Evolutionary conservation across 1,284 basidiomycete species (phyloP), one percentile per base, ranked within the genome.

Genomic region (Sporisorium reilianum): DNA sequence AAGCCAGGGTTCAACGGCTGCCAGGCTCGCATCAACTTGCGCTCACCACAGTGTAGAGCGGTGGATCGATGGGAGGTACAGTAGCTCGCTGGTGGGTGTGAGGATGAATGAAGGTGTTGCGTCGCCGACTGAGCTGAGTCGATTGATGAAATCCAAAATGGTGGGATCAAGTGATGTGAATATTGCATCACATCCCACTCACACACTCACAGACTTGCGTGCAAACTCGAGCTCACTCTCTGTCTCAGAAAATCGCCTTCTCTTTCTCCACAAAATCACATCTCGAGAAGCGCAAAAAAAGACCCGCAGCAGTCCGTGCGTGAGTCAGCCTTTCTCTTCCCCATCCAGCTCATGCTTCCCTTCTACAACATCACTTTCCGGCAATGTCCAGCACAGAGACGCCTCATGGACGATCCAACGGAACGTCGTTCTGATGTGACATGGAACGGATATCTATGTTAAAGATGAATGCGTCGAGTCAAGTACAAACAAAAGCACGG

Each of bases 251-350:
- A 38, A 38, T 18, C 36, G 14, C 22, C 5, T 14, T 26, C 20
- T 11, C 8, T 45, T 16, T 25, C 55, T 58, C 55, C 55, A 57
- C 55, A 58, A 50, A 58, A 50, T 42, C 45, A 49, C 38, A 58
- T 7, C 25, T 45, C 7, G 22, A 20, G 4, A 23, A 40, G 22
- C 3, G 6, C 11, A 23, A 38, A 46, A 46, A 38, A 23, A 50
- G 45, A 55, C 59, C 25, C 51, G 48, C 44, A 41, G 23, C 22
- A 9, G 5, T 26, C 18, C 45, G 45, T 9, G n/a, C 26, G 26
- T 46, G 45, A 46, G 26, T 28, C 45, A 28, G 42, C 42, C 42
- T 26, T 45, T 45, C 23, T 26, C 12, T 45, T 45, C 22, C 12
- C 20, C 7, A 10, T 6, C 45, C n/a, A 18, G n/a, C 26, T n/a